Base-by-base conservation (phyloP, 2,329 filamentous ascomycete genomes). In the Camptophora hylomeconis region DNA sequence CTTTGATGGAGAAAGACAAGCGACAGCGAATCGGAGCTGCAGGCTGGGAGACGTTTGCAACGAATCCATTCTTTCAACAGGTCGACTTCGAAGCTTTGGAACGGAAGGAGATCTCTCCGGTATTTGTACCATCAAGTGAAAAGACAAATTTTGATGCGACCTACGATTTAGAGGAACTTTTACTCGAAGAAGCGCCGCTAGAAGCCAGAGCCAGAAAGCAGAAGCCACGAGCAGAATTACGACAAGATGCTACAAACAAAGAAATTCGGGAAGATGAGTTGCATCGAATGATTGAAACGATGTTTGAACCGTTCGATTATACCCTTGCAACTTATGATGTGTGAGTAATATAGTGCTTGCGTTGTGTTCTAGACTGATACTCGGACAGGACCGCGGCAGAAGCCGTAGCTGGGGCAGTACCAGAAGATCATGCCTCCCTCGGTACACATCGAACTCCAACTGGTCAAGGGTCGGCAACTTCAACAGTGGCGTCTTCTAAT, bases 121-220 rank as follows among this genome's bases (percentile, higher is more conserved):
- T 95, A 3, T 98, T 98, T 51, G 71, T 80, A 12, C 89, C 89
- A 0, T 93, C 87, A 0, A 86, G 83, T 32, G 89, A 95, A 26
- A 98, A 98, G 67, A 95, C 89, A 3, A 98, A 98, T 52, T 98
- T 98, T 43, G 89, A 98, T 54, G 89, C 89, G 4, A 98, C 89
- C 1, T 95, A 98, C 50, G 89, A 98, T 53, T 60, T 98, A 28
- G 89, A 98, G 51, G 89, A 98, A 53, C 56, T 98, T 12, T 59
- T 98, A 2, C 57, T 98, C 24, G 89, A 98, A 54, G 89, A 98
- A 52, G 89, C 89, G 8, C 89, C 89, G 1, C 60, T 98, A 4
- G 89, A 98, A 55, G 89, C 89, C 31, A 69, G 89, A 47, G 84
- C 89, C 28, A 72, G 89, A 43, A 75, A 87, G 49, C 89, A 95